Conservation (phyloP, 164 flowering plant genomes). For the Buxus sempervirens region DNA sequence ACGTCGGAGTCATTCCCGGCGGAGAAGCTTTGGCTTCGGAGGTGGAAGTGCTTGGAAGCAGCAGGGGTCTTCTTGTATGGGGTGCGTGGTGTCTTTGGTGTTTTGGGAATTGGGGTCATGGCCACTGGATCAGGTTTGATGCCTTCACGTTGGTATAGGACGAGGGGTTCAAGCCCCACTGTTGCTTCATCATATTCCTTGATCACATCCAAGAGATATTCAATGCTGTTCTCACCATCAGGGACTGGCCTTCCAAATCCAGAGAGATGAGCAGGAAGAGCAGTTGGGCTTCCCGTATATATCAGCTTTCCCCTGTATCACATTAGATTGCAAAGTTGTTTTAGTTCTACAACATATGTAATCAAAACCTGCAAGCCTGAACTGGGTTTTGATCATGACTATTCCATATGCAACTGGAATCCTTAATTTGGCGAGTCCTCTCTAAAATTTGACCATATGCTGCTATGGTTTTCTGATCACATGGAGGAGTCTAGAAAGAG, state of each 20-base stretch:
- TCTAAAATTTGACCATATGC: too few relatives aligned
- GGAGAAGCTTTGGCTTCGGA: constrained; percentile 37
- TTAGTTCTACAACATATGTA: background rate
- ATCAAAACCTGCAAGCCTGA: too few relatives aligned
- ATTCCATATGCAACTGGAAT: too few relatives aligned
- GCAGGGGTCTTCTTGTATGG: constrained; percentile 25
- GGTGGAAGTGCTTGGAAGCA: constrained; percentile 32
- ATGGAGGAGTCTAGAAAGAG: too few relatives aligned
- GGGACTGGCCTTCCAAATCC: constrained; percentile 76
- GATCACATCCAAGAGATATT: constrained; percentile 72
- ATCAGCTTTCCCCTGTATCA: constrained; percentile 56
- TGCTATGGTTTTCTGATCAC: too few relatives aligned
- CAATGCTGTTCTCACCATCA: constrained; percentile 64
- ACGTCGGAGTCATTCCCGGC: constrained; percentile 22
- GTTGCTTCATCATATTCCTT: constrained; percentile 77
- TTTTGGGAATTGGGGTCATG: constrained; percentile 44
- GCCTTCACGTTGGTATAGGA: constrained; percentile 54
- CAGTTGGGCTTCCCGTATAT: constrained; percentile 54
- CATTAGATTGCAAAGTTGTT: background rate
- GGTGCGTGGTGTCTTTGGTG: constrained; percentile 23
- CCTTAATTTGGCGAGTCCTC: too few relatives aligned
- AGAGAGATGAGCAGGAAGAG: constrained; percentile 46
- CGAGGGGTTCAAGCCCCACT: constrained; percentile 65
- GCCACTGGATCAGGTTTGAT: constrained; percentile 56
- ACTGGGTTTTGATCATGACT: too few relatives aligned